Evolutionary conservation across 345 rosid genomes (phyloP), one percentile per base, ranked within the genome.

Genomic region (Brassica cretica): DNA sequence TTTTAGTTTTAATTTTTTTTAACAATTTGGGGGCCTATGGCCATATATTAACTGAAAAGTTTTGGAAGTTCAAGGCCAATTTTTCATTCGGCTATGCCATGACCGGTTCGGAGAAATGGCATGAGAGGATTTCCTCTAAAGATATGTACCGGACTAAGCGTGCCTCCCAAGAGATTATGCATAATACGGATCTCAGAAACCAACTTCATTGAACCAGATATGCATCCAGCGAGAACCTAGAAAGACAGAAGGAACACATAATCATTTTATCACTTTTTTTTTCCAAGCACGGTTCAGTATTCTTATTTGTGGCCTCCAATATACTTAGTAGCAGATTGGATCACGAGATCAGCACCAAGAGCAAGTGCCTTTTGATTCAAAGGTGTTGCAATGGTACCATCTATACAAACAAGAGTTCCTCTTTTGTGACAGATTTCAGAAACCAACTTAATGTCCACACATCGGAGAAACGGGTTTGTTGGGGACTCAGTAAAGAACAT

Each of bases 401-500:
- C 98, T 46, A 92, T 86, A 81, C 98, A 92, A n/a, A 94, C 96
- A 61, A 92, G 70, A 46, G 94, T 88, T 81, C 96, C 96, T 70
- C 88, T 88, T 51, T 80, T 86, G 80, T 86, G 97, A 82, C 97
- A 94, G 11, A 94, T 88, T 67, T 86, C 80, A 30, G 97, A 89
- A 63, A 90, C 97, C 82, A 89, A 62, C 87, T 90, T 75, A 80
- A 94, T 86, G 80, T 94, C 97, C 27, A 94, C 88, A 73, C 94
- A 90, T 83, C 97, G 86, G 30, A 94, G 86, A 70, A 86, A 94
- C 3, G 97, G 97, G 78, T 92, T 92, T 60, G 98, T 92, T 10
- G 98, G 97, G 35, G 97, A 89, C 83, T 92, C 98, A 0, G 97
- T 89, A 77, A 88, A 94, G 88, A 88, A 94, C 72, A 94, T 86